phyloP scores from a whole-genome alignment of 1,139 yeast genomes.

The Suhomyces terraborum region DNA sequence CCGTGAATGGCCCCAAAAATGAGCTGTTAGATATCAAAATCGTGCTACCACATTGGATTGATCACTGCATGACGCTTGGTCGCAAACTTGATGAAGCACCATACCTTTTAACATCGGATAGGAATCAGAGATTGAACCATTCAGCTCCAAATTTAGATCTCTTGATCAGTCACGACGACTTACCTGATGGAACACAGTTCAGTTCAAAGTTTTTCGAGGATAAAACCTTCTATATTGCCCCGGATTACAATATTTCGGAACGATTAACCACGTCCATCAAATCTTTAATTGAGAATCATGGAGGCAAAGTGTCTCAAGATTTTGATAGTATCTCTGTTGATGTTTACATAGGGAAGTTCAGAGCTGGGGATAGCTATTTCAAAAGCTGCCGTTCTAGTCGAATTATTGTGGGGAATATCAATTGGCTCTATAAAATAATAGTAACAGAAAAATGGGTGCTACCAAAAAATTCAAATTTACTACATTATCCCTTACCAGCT shows the following conservation, averaged over 20 bases:
- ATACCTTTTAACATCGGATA: slow-evolving; percentile 47
- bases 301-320: slow-evolving; percentile 30
- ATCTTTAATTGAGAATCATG: slow-evolving; percentile 33
- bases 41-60: slow-evolving; percentile 77
- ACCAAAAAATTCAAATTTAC: slow-evolving; percentile 56
- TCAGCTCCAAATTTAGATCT: slow-evolving; percentile 18
- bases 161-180: slow-evolving; percentile 16
- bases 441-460: slow-evolving; percentile 55
- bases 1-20: slow-evolving; percentile 35
- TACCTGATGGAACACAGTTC: slow-evolving; percentile 16
- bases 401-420: slow-evolving; percentile 61
- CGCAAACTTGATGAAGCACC: slow-evolving; percentile 53
- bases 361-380: slow-evolving; percentile 55
- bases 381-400: slow-evolving; percentile 27
- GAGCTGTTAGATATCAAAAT: slow-evolving; percentile 49
- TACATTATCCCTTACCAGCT: slow-evolving; percentile 72
- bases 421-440: slow-evolving; percentile 74
- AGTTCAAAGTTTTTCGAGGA: slow-evolving; percentile 22
- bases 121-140: slow-evolving; percentile 12
- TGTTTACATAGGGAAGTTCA: slow-evolving; percentile 65
- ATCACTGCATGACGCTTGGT: slow-evolving; percentile 63
- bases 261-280: slow-evolving; percentile 29
- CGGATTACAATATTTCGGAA: slow-evolving; percentile 39
- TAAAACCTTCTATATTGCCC: slow-evolving; percentile 33
- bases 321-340: slow-evolving; percentile 39